phyloP scores from a whole-genome alignment of 192 early-diverging fungal species.

The Podochytrium sp. region DNA sequence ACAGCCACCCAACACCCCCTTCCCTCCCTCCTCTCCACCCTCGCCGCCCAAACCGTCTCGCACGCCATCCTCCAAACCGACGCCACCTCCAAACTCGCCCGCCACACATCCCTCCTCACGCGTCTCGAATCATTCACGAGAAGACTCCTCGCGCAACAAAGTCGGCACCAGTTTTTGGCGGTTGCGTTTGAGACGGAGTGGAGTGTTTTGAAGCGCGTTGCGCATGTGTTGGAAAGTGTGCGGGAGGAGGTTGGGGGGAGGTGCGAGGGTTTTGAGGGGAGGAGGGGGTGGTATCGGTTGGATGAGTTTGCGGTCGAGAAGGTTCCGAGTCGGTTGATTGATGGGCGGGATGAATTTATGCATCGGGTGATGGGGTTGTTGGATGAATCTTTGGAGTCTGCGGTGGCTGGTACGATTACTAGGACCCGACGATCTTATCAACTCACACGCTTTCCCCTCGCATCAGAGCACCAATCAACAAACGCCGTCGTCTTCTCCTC shows the following conservation, averaged over 20 bases:
- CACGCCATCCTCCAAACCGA: conserved; percentile 6
- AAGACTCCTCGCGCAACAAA: not conserved
- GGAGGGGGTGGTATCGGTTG: not conserved
- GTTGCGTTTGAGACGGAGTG: conserved; percentile 10
- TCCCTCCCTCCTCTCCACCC: no score
- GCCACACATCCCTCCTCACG: not conserved
- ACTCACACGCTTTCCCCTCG: no score
- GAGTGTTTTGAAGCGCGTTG: not conserved
- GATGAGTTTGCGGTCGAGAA: not conserved
- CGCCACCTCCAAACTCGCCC: not conserved
- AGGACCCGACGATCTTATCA: no score
- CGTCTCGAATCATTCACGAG: not conserved
- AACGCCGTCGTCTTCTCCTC: not conserved
- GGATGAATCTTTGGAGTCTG: not conserved
- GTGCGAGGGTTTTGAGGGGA: not conserved
- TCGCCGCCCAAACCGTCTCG: no score
- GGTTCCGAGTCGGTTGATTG: not conserved
- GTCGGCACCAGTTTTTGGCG: conserved; percentile 5
- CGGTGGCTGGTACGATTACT: no score
- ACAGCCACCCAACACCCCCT: no score
- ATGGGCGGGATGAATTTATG: not conserved
- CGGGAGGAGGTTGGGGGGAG: not conserved
- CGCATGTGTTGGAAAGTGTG: not conserved
- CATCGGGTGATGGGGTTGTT: not conserved
- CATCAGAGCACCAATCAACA: no score